Conservation (phyloP, 1,139 yeast species). For the Yamadazyma membranifaciens region DNA sequence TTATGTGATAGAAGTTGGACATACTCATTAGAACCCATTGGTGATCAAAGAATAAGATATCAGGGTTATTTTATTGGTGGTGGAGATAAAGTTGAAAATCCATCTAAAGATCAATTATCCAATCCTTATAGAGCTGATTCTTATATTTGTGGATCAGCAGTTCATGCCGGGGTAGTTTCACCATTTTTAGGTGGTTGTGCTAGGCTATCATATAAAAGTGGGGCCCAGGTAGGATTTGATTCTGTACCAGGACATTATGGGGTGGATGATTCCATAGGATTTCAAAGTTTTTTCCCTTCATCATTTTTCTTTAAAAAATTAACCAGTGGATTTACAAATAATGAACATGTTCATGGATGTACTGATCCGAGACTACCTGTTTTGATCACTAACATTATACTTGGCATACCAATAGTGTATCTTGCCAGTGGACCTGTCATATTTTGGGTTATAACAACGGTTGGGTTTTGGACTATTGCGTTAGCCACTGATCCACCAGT, state of each 20-base stretch:
- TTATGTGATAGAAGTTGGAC: conserved; percentile 80
- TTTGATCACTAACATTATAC: conserved; percentile 53
- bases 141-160: conserved; percentile 85
- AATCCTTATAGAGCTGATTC: conserved; percentile 85
- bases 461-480: conserved; percentile 87
- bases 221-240: conserved; percentile 49
- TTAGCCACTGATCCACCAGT: conserved; percentile 84
- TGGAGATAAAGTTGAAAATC: conserved; percentile 29
- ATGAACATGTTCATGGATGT: conserved; percentile 43
- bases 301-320: conserved; percentile 58
- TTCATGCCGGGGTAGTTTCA: conserved; percentile 78
- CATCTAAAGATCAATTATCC: conserved; percentile 27
- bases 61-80: conserved; percentile 79
- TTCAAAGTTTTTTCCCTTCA: conserved; percentile 72
- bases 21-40: conserved; percentile 76
- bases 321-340: conserved; percentile 9
- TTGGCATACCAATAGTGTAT: conserved; percentile 61
- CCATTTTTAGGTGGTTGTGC: conserved; percentile 84
- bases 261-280: conserved; percentile 57
- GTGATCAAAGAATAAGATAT: conserved; percentile 65
- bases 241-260: conserved; percentile 46
- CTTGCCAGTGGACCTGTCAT: conserved; percentile 53
- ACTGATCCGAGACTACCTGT: conserved; percentile 65
- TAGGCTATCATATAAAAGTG: conserved; percentile 52
- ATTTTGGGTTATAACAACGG: conserved; percentile 59